These are phyloP conservation scores for Henckelia pumila DNA, from an alignment of 257 asterid species.

Conservation along the genomic window DNA sequence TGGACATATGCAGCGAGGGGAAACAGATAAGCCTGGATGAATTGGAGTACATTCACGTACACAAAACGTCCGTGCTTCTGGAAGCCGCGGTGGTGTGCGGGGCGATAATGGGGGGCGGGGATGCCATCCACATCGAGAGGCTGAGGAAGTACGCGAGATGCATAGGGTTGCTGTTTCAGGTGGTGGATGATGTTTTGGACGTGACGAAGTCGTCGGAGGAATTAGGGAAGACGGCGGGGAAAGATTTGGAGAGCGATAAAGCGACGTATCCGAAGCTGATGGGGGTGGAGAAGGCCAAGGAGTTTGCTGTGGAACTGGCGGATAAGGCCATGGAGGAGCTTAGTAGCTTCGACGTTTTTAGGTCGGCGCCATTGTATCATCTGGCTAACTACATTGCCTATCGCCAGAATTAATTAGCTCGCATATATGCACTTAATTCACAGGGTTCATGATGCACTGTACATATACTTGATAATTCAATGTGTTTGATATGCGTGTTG, in stretches of 20 bases:
- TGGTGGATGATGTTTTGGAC: slow-evolving; percentile 52
- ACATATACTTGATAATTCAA: too few relatives aligned
- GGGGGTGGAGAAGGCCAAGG: slow-evolving; percentile 40
- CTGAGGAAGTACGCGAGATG: slow-evolving; percentile 41
- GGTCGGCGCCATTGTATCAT: slow-evolving; percentile 40
- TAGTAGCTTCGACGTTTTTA: slow-evolving; percentile 29
- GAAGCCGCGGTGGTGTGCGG: slow-evolving; percentile 54
- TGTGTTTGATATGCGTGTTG: too few relatives aligned
- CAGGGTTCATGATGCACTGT: too few relatives aligned
- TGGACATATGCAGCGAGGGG: slow-evolving; percentile 42
- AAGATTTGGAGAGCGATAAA: slow-evolving; percentile 38
- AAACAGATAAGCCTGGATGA: slow-evolving; percentile 28
- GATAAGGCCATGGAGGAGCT: slow-evolving; percentile 41
- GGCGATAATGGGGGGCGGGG: slow-evolving; percentile 44
- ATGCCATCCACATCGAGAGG: slow-evolving; percentile 30
- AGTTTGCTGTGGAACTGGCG: slow-evolving; percentile 29
- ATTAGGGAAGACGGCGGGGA: slow-evolving; percentile 52
- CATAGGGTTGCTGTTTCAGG: slow-evolving; percentile 46
- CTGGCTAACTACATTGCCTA: slow-evolving; percentile 44
- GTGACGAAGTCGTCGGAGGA: slow-evolving; percentile 37
- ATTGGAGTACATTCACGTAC: slow-evolving; percentile 40
- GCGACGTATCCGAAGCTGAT: slow-evolving; percentile 48
- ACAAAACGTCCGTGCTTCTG: slow-evolving; percentile 38
- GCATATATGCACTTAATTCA: too few relatives aligned
- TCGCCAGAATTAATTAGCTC: slow-evolving; percentile 36